Conservation (phyloP, 2,329 filamentous ascomycete genomes). For the Macrophomina tecta region DNA sequence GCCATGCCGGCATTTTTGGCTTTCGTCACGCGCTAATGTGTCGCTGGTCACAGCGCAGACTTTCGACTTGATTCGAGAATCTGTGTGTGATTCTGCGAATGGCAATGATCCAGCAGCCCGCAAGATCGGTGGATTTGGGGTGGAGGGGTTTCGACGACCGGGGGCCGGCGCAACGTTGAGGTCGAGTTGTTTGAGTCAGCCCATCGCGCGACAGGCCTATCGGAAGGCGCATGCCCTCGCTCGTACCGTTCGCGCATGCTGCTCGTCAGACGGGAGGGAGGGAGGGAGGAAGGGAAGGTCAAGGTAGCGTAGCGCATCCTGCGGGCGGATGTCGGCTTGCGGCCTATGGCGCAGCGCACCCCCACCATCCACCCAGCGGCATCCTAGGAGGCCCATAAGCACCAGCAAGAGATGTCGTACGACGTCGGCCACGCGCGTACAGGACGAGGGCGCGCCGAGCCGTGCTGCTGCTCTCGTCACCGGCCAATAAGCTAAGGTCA, state of each 20-base stretch:
- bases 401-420: conserved; percentile 15
- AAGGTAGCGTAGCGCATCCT: conserved; percentile 3
- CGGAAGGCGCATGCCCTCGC: background rate
- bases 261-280: conserved; percentile 8
- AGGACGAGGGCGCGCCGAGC: conserved; percentile 11
- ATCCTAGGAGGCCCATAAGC: background rate
- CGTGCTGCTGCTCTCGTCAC: conserved; percentile 18
- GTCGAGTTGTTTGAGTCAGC: background rate
- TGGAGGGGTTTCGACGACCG: conserved; percentile 6
- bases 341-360: conserved; percentile 11
- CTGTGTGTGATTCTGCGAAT: conserved; percentile 10
- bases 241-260: background rate
- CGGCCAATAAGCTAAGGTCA: conserved; percentile 9
- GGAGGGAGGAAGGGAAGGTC: conserved; percentile 1
- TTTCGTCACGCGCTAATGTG: conserved; percentile 21
- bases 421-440: conserved; percentile 14
- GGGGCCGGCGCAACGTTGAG: background rate
- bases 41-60: conserved; percentile 9
- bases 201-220: background rate
- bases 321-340: conserved; percentile 12
- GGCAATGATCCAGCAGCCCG: conserved; percentile 8
- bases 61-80: conserved; percentile 5
- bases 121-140: background rate
- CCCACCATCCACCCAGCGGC: background rate
- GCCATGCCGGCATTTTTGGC: conserved; percentile 6